Percentiles rank a stretch among this genome's conserved stretches.
These are phyloP conservation scores for Zoysia japonica DNA, from an alignment of 176 grass and related monocot genomes.

Conservation along the genomic window DNA sequence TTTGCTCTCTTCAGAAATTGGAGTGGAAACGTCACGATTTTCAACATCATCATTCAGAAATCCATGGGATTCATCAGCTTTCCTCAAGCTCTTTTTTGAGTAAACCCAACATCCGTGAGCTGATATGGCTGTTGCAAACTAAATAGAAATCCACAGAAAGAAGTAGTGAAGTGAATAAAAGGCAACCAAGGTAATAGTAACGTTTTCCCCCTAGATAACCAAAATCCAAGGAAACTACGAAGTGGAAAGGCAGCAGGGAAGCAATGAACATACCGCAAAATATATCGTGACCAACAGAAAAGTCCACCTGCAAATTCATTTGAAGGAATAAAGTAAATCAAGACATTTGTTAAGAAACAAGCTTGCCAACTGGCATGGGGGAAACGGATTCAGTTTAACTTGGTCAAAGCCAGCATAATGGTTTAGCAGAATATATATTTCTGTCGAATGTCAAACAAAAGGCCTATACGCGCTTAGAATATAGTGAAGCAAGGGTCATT, in stretches of 20 bases:
- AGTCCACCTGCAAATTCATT: slow-evolving; percentile 70
- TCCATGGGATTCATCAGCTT: slow-evolving; percentile 53
- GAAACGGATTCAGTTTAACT: neutral
- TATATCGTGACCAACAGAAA: slow-evolving; percentile 73
- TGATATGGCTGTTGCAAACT: slow-evolving; percentile 67
- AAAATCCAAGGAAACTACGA: neutral
- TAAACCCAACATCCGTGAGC: slow-evolving; percentile 73
- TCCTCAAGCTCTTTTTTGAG: slow-evolving; percentile 42
- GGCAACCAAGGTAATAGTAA: neutral
- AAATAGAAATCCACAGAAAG: slow-evolving; percentile 1
- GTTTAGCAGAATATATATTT: neutral
- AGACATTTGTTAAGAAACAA: slow-evolving; percentile 24
- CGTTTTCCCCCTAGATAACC: neutral
- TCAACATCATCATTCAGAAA: slow-evolving; percentile 51
- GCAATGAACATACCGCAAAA: slow-evolving; percentile 52
- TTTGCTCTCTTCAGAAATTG: slow-evolving; percentile 37
- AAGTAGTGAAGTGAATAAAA: neutral
- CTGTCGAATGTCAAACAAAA: neutral
- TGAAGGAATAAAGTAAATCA: slow-evolving; percentile 10
- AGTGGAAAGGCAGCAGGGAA: neutral
- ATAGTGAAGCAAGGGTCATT: neutral
- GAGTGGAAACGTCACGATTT: slow-evolving; percentile 37
- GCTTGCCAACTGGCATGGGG: neutral
- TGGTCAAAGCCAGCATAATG: neutral
- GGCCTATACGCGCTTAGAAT: neutral